These are phyloP conservation scores for Polytrichum formosum DNA, from an alignment of 225 moss, liverwort and hornwort species.

Conservation along the genomic window DNA sequence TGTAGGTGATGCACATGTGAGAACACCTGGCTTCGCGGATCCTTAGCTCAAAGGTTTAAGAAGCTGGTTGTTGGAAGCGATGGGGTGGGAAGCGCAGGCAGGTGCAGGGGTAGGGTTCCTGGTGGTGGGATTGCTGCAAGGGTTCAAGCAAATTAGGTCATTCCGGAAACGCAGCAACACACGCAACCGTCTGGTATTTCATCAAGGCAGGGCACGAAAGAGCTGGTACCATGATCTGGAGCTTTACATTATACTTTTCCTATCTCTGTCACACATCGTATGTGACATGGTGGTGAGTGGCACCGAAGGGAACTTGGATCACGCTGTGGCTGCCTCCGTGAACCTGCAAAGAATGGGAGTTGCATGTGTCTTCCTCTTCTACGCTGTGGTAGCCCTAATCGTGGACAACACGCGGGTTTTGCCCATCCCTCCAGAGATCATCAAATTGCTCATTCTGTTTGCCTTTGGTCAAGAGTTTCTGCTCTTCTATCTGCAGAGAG, in stretches of 20 bases:
- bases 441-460: slow-evolving; percentile 58
- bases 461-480: slow-evolving; percentile 82
- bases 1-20: no score
- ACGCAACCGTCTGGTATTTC: slow-evolving; percentile 8
- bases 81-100: slow-evolving; percentile 62
- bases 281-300: slow-evolving; percentile 40
- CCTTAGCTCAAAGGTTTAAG: no score
- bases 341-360: slow-evolving; percentile 78
- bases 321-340: slow-evolving; percentile 65
- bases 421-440: slow-evolving; percentile 64
- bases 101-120: slow-evolving; percentile 66
- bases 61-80: slow-evolving; percentile 8
- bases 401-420: slow-evolving; percentile 56
- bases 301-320: slow-evolving; percentile 20
- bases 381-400: slow-evolving; percentile 60
- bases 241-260: slow-evolving; percentile 34
- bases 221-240: slow-evolving; percentile 33
- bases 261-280: slow-evolving; percentile 68
- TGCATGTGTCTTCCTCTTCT: slow-evolving; percentile 65
- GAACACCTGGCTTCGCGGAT: no score
- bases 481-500: slow-evolving; percentile 64
- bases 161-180: slow-evolving; percentile 27
- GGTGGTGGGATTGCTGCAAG: slow-evolving; percentile 59
- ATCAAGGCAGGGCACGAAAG: slow-evolving; percentile 15
- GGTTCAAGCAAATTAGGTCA: slow-evolving; percentile 32